A percentile compares a stretch with the other conserved stretches of the same genome.
Evolutionary conservation across 305 asterid genomes (phyloP).

Genomic region (Ajuga reptans): DNA sequence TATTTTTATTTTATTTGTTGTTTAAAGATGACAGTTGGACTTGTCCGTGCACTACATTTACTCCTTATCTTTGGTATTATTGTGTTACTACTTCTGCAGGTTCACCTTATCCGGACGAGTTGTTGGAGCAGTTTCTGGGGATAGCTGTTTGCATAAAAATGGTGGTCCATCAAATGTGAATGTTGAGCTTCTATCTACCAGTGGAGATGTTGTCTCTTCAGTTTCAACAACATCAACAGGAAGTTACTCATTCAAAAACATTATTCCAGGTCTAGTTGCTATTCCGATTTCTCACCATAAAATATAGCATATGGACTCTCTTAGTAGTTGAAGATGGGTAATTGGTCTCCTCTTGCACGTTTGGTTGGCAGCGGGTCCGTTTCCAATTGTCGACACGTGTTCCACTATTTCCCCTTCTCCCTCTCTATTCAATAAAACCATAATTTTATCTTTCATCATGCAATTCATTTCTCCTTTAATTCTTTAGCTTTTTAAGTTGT

Average conservation of each 20-base stretch:
- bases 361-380: neutral
- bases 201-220: constrained; percentile 63
- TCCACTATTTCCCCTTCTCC: neutral
- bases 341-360: neutral
- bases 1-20: neutral
- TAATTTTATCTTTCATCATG: neutral
- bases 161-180: constrained; percentile 83
- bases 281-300: constrained; percentile 9
- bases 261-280: constrained; percentile 58
- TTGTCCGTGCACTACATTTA: constrained; percentile 18
- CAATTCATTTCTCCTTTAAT: neutral
- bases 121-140: constrained; percentile 77
- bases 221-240: constrained; percentile 66
- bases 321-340: neutral
- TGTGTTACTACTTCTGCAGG: constrained; percentile 39
- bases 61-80: constrained; percentile 22
- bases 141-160: constrained; percentile 54
- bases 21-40: neutral
- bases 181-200: constrained; percentile 61
- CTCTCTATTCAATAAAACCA: neutral
- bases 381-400: neutral
- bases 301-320: constrained; percentile 1
- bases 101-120: constrained; percentile 71
- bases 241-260: constrained; percentile 60
- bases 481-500: neutral